A percentile compares a stretch with the other conserved stretches of the same genome.
Evolutionary conservation across 108 stramenopile genomes (phyloP).

Genomic region (Ochromonas danica): DNA sequence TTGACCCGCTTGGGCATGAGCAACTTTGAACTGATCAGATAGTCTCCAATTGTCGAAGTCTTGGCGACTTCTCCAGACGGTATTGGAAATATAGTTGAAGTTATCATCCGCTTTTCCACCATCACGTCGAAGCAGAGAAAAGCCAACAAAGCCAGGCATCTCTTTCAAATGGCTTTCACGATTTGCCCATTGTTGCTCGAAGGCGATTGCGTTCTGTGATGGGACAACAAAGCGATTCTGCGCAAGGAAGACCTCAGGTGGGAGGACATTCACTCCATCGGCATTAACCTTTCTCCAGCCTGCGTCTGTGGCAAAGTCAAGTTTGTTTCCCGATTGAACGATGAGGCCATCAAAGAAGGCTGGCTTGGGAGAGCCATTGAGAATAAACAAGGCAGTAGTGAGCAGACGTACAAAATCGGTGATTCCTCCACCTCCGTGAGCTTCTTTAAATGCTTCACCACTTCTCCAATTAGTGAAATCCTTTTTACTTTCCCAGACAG

Average conservation of each 20-base stretch:
- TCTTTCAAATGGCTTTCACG: slow-evolving; percentile 64
- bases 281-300: slow-evolving; percentile 78
- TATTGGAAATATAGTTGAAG: slow-evolving; percentile 72
- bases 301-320: slow-evolving; percentile 2
- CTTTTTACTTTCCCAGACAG: slow-evolving; percentile 75
- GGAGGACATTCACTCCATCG: slow-evolving; percentile 63
- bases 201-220: slow-evolving; percentile 57
- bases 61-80: slow-evolving; percentile 31
- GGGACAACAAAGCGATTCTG: slow-evolving; percentile 72
- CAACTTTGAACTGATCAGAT: neutral
- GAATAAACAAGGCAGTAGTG: slow-evolving; percentile 27
- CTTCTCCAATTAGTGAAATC: slow-evolving; percentile 73
- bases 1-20: neutral
- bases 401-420: slow-evolving; percentile 29
- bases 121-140: slow-evolving; percentile 72
- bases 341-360: slow-evolving; percentile 77
- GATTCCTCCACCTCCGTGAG: slow-evolving; percentile 69
- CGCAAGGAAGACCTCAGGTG: slow-evolving; percentile 73
- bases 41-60: neutral
- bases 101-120: slow-evolving; percentile 38
- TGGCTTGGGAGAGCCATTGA: slow-evolving; percentile 56
- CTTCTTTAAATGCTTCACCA: slow-evolving; percentile 86
- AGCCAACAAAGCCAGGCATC: slow-evolving; percentile 73
- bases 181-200: slow-evolving; percentile 72
- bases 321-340: no score